These are phyloP conservation scores for Globisporangium viniferum DNA, from an alignment of 352 stramenopile genomes.

Conservation along the genomic window DNA sequence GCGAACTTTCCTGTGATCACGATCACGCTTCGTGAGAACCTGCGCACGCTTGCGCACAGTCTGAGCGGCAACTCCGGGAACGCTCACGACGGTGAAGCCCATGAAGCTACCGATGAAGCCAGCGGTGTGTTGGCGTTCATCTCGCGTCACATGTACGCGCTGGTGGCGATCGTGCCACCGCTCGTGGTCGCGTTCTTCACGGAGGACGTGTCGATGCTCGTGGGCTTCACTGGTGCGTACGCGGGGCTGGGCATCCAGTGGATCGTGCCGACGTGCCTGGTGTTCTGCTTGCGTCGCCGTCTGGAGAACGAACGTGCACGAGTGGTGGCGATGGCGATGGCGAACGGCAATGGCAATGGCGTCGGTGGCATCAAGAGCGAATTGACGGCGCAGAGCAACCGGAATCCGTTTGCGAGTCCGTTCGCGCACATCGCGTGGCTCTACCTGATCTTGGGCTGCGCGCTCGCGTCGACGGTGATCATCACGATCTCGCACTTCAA, in stretches of 20 bases:
- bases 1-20: conserved; percentile 84
- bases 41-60: conserved; percentile 63
- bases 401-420: conserved; percentile 76
- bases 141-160: conserved; percentile 57
- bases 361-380: neutral
- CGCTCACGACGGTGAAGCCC: conserved; percentile 14
- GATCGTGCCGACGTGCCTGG: conserved; percentile 77
- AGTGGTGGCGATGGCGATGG: neutral
- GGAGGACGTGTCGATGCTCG: conserved; percentile 87
- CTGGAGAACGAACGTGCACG: conserved; percentile 32
- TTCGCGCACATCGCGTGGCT: conserved; percentile 67
- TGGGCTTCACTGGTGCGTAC: conserved; percentile 84
- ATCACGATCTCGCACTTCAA: conserved; percentile 67
- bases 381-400: conserved; percentile 12
- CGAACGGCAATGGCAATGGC: neutral
- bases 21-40: conserved; percentile 86
- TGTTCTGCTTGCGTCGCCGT: conserved; percentile 64
- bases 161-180: conserved; percentile 72
- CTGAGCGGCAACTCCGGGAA: conserved; percentile 22
- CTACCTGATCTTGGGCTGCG: conserved; percentile 63
- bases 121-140: conserved; percentile 36
- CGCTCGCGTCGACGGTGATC: conserved; percentile 52
- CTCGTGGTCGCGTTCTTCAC: conserved; percentile 85
- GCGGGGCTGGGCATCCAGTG: conserved; percentile 86
- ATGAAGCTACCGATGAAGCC: conserved; percentile 12